Conservation (phyloP, 148 eudicot species). For the Limonium bicolor region DNA sequence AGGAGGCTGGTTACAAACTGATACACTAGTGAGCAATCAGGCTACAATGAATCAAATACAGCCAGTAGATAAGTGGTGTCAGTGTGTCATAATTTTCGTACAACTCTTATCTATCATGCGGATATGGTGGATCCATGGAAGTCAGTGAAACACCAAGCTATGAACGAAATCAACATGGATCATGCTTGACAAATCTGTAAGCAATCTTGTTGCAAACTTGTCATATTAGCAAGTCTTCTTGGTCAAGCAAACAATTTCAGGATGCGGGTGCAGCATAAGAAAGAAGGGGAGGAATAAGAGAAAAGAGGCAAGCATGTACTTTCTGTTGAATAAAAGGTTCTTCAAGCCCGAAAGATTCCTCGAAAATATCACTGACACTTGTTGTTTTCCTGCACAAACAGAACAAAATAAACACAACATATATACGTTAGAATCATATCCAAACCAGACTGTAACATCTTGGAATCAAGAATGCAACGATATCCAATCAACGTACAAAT, state of each 20-base stretch:
- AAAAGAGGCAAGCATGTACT: slow-evolving; percentile 16
- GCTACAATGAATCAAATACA: no score
- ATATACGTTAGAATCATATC: background rate
- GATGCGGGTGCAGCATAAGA: background rate
- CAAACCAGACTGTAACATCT: background rate
- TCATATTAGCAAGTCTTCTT: background rate
- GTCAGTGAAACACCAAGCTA: no score
- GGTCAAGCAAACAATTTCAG: background rate
- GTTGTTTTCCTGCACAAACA: slow-evolving; percentile 35
- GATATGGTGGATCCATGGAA: no score
- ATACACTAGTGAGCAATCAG: no score
- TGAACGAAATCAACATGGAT: no score
- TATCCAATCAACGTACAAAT: no score
- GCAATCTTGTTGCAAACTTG: no score
- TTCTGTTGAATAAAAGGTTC: slow-evolving; percentile 58
- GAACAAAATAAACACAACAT: background rate
- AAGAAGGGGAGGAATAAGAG: background rate
- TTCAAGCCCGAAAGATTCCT: slow-evolving; percentile 48
- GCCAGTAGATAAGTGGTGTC: no score
- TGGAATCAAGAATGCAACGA: background rate
- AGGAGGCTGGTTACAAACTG: no score
- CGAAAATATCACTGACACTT: slow-evolving; percentile 38
- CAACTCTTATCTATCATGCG: no score
- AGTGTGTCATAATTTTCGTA: no score
- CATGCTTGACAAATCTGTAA: no score